phyloP scores from a whole-genome alignment of 2,329 filamentous ascomycete genomes.

The Bipolaris bicolor region DNA sequence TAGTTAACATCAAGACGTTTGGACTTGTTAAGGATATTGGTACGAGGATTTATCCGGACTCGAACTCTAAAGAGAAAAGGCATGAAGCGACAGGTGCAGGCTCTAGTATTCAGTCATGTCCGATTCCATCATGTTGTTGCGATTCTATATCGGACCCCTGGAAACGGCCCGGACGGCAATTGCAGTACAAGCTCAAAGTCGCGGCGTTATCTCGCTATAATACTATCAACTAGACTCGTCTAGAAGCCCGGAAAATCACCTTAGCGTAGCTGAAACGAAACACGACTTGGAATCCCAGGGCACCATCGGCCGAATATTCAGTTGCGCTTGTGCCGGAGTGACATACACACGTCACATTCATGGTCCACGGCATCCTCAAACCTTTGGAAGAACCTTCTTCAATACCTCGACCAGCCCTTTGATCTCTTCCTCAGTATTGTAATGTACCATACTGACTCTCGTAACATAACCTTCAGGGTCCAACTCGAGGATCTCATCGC shows the following conservation, averaged over 20 bases:
- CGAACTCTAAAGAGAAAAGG: no score
- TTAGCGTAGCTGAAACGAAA: not conserved
- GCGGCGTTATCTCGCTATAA: not conserved
- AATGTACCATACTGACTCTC: conserved; percentile 74
- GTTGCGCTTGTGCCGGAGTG: not conserved
- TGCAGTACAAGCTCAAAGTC: not conserved
- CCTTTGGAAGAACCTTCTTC: conserved; percentile 55
- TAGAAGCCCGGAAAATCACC: no score
- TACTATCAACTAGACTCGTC: not conserved
- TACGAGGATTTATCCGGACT: no score
- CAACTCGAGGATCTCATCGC: conserved; percentile 64
- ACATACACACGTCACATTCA: not conserved
- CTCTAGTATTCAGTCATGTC: no score
- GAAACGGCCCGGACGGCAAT: not conserved
- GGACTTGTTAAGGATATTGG: no score
- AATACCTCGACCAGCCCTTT: conserved; percentile 59
- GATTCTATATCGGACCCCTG: not conserved
- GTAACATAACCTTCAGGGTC: conserved; percentile 65
- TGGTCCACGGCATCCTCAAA: not conserved
- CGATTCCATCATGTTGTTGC: no score
- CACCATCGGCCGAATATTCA: not conserved
- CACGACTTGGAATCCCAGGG: not conserved
- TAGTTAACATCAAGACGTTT: no score
- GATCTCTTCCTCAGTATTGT: conserved; percentile 71
- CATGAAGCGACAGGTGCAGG: no score